Base-by-base conservation (phyloP, 352 stramenopile genomes). In the Pythium oligandrum region DNA sequence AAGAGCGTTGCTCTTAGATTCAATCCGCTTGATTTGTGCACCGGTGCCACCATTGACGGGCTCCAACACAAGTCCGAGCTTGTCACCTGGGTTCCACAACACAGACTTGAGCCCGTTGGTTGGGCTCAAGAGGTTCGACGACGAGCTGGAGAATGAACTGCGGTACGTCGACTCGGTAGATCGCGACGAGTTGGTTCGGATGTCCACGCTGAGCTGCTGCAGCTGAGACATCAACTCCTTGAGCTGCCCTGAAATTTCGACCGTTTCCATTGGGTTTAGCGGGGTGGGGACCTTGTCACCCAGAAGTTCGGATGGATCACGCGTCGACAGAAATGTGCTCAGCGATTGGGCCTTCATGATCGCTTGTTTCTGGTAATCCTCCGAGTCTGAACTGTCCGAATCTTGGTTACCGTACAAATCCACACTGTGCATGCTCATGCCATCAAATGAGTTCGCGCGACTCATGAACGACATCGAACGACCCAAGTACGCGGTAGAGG, bases 41-140 rank as follows among this genome's bases (percentile, higher is more conserved):
- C 83, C 83, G 1, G 59, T 64, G 30, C 78, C 71, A 45, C 81
- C 75, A 32, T 48, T 52, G 3, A 71, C 55, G 2, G 77, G 66
- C 45, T 86, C 79, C 26, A 93, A 46, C 44, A 71, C 54, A 40
- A 93, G 68, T 5, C 83, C 83, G n/a, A 93, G 76, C 36, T 82
- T 80, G 59, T 90, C 83, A 9, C 64, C 72, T 1, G 80, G 78
- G 57, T 90, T 88, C 83, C 83, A 93, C 26, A 93, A 61, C 32
- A 90, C 73, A 0, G 77, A 78, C 30, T 68, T 80, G 9, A 63
- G 35, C 17, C 17, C 17, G 12, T 48, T 63, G 7, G 58, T 37
- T 11, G 65, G 63, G 33, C 4, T 51, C 26, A 65, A 51, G 36
- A 39, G 33, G 43, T 48, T 56, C 3, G 78, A 87, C 39, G 75